These are phyloP conservation scores for Parasitella parasitica DNA, from an alignment of 371 early-diverging fungal species.

Conservation along the genomic window DNA sequence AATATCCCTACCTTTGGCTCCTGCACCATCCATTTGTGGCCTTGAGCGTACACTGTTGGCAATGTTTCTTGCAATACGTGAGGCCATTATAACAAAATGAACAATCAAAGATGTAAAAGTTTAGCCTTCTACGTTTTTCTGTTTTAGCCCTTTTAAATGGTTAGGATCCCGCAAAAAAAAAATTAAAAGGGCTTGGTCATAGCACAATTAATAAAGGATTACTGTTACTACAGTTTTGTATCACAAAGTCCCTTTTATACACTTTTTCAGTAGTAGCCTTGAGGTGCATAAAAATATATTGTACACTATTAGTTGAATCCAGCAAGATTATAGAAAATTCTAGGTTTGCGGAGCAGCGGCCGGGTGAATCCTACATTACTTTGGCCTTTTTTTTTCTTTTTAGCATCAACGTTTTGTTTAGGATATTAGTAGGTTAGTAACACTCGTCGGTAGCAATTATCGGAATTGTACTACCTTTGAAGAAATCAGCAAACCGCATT, in stretches of 20 bases:
- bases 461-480: background rate
- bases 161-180: background rate
- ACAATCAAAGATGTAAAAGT: conserved; percentile 21
- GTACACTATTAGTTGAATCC: no score
- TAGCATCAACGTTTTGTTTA: background rate
- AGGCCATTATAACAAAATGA: conserved; percentile 28
- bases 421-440: background rate
- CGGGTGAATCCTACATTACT: no score
- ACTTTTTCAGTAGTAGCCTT: no score
- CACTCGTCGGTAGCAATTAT: background rate
- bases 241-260: no score
- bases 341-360: no score
- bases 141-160: background rate
- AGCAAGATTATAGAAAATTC: no score
- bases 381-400: no score
- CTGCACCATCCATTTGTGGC: conserved; percentile 18
- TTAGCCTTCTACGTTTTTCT: background rate
- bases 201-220: background rate
- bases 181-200: background rate
- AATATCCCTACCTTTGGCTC: conserved; percentile 21
- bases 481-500: no score
- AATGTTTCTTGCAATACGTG: conserved; percentile 16
- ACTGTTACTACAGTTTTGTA: background rate
- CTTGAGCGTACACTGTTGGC: conserved; percentile 8
- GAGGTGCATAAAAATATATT: background rate